Percentiles rank a stretch among this genome's conserved stretches.
phyloP scores from a whole-genome alignment of 2,329 filamentous ascomycete genomes.

The Dothidotthia symphoricarpi region DNA sequence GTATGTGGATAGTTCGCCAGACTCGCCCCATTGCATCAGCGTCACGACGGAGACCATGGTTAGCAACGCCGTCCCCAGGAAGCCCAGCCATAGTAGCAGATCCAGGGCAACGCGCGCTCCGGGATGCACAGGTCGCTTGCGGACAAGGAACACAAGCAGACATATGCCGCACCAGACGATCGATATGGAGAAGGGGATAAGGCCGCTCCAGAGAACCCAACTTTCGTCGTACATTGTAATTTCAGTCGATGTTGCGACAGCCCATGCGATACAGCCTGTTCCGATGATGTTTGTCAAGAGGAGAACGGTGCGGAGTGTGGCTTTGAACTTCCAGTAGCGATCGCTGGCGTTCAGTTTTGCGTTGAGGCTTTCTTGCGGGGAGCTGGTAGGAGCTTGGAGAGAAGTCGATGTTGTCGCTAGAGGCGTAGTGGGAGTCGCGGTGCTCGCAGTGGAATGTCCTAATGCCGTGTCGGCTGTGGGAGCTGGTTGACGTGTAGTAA shows the following conservation, averaged over 20 bases:
- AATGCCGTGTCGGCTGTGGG: no score
- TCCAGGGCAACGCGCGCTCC: conserved; percentile 37
- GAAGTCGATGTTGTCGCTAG: no score
- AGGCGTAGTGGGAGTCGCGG: no score
- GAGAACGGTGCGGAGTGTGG: conserved; percentile 19
- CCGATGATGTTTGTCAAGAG: conserved; percentile 32
- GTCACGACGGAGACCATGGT: conserved; percentile 16
- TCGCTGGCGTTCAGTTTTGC: conserved; percentile 30
- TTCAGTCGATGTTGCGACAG: conserved; percentile 8
- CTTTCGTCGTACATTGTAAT: conserved; percentile 15
- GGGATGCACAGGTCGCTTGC: conserved; percentile 34
- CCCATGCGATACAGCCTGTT: conserved; percentile 32
- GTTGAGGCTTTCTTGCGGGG: conserved; percentile 11
- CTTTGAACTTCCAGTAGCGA: conserved; percentile 35
- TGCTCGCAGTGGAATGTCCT: no score
- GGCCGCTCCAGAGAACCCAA: conserved; percentile 17
- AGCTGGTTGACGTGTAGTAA: no score
- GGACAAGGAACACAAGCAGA: conserved; percentile 26
- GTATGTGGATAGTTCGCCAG: conserved; percentile 16
- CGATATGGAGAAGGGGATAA: conserved; percentile 34
- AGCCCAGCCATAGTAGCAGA: conserved; percentile 38
- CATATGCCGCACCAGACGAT: conserved; percentile 33
- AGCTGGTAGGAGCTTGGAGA: no score
- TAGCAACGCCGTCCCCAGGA: conserved; percentile 30
- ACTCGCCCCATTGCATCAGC: conserved; percentile 18